Evolutionary conservation across 352 stramenopile genomes (phyloP), one percentile per base, ranked within the genome.

Genomic region (Blastocystis sp.): DNA sequence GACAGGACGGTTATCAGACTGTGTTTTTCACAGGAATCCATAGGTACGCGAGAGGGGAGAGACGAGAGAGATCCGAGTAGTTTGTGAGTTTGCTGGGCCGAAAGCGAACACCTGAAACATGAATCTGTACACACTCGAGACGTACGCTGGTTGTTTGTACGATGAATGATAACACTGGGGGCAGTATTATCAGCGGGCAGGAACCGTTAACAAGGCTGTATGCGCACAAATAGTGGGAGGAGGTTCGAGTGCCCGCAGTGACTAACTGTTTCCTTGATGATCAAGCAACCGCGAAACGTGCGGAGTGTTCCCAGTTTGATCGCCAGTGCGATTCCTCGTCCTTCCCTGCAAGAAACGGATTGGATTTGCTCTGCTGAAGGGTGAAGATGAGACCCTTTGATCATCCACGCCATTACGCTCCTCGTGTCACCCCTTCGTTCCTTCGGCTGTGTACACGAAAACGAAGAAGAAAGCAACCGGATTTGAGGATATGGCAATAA

Each of bases 1-100:
- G 74, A 84, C 5, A 84, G 23, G 21, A 84, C 40, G 3, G n/a
- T 52, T n/a, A 84, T 59, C 9, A 84, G 23, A 43, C 60, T 84
- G 40, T 84, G 52, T 23, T 84, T 84, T 52, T 38, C 48, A 52
- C 17, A 40, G n/a, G 74, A 70, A 69, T 84, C 74, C 74, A 84
- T 84, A 14, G 48, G 5, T 56, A 14, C 5, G 48, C 14, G 48
- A 56, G 5, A 7, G 48, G 14, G 48, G 48, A 14, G 48, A 56
- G 48, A 14, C 5, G 48, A 17, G 48, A 56, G 48, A 14, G 48
- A 17, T 7, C 14, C 5, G 5, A 56, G 48, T 56, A 17, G 48
- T 56, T 14, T 56, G 48, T 7, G 48, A 56, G 48, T 56, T 56
- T 56, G 48, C 28, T 34, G 28, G 14, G 48, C 5, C 5, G 14